Base-by-base conservation (phyloP, 805 yeast genomes). In the Ogataea siamensis region DNA sequence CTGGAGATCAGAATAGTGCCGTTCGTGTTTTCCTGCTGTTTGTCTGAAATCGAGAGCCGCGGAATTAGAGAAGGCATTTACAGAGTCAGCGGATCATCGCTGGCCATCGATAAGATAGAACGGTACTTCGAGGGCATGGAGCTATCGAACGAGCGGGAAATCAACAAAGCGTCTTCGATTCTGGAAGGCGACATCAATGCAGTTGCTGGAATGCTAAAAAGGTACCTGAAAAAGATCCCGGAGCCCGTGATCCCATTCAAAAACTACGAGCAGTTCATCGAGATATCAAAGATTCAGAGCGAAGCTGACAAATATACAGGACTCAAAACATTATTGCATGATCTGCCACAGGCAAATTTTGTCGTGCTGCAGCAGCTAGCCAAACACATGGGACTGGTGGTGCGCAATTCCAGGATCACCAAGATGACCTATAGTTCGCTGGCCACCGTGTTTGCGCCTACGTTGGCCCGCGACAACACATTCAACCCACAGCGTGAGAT, bases 381-480 rank as follows among this genome's bases (percentile, higher is more conserved):
- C 34, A 64, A 64, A 30, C 99, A 93, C 66, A 67, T 93, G 47
- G 62, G 69, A 31, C 62, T 66, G 39, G 81, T 93, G 21, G 75
- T 78, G 26, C 58, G 66, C 18, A 68, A 71, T 55, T 68, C 76
- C 30, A 60, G 60, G 9, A 55, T 62, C 29, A 93, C 89, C 57
- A 72, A 89, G 58, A 93, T 93, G 99, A 85, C 75, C 28, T 68
- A 74, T 50, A 80, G 80, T 60, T 88, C 93, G 53, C 63, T 93
- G 37, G 81, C 96, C 0, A 87, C 93, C 29, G 96, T 91, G 6
- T 93, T 93, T 69, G 95, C 96, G 1, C 98, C 99, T 3, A 87
- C 96, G 6, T 64, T 93, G 29, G 82, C 88, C 0, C 72, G 95
- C 32, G 95, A 87, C 52, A 45, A 52, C 24, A 42, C 53, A 6